These are phyloP conservation scores for Chytriomyces hyalinus DNA, from an alignment of 192 early-diverging fungal genomes.

Conservation along the genomic window DNA sequence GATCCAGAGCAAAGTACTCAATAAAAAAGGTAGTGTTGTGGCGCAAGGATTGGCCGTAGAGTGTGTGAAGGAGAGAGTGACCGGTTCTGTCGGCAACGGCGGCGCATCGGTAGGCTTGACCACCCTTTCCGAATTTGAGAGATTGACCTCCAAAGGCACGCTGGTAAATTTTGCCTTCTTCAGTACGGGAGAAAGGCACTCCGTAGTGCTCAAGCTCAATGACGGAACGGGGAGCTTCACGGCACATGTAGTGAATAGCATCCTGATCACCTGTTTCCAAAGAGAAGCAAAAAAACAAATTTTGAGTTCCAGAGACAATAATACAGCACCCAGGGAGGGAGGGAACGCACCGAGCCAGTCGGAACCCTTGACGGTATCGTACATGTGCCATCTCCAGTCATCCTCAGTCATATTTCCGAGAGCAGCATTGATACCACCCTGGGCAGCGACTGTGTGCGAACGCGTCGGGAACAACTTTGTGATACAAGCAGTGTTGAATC, in stretches of 20 bases:
- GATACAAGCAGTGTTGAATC: conserved; percentile 97
- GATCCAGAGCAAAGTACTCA: conserved; percentile 98
- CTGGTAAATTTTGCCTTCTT: conserved; percentile 98
- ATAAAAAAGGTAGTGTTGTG: conserved; percentile 98
- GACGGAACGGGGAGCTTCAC: conserved; percentile 93
- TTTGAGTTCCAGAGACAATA: background rate
- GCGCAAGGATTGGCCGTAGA: conserved; percentile 95
- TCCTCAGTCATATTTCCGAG: conserved; percentile 99
- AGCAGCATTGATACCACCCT: conserved; percentile 99
- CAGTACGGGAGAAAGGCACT: conserved; percentile 96
- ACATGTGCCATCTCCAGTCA: conserved; percentile 99
- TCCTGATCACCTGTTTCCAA: conserved; percentile 81
- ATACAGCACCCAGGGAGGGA: background rate
- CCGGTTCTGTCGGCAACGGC: conserved; percentile 98
- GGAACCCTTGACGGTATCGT: conserved; percentile 98
- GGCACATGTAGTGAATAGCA: conserved; percentile 99
- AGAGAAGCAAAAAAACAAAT: conserved; percentile 15
- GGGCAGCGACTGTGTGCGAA: conserved; percentile 98
- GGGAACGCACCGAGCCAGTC: conserved; percentile 86
- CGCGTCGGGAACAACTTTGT: conserved; percentile 98
- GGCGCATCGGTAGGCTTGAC: conserved; percentile 97
- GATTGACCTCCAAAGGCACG: conserved; percentile 97
- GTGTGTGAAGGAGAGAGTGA: conserved; percentile 95
- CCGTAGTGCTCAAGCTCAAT: conserved; percentile 98
- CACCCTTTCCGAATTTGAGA: conserved; percentile 94